Base-by-base conservation (phyloP, 148 eudicot species). In the Nepenthes mirabilis region DNA sequence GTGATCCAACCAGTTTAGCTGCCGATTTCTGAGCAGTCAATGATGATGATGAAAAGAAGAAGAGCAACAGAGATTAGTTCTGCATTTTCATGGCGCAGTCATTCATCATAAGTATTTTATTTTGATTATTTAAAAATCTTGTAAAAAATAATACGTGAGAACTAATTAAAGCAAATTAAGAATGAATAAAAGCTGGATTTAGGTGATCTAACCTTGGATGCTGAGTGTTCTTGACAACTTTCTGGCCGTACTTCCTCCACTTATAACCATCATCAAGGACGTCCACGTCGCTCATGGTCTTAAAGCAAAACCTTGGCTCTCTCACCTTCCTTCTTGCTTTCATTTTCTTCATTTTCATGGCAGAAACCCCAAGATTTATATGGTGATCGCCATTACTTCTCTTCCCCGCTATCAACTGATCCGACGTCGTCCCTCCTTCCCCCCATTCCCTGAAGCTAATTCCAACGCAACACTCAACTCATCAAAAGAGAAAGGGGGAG, bases 201-300 rank as follows among this genome's bases (percentile, higher is more conserved):
- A 23, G 23, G 23, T 23, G 23, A 23, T 23, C 23, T 23, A 23
- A 88, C 95, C 95, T 88, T 35, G 95, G 95, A 61, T 88, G 91
- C 65, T 78, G 82, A 37, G 95, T 88, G 82, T 88, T 81, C 72
- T 88, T 88, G 58, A 88, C 95, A 32, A 88, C 95, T 68, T 88
- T 88, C 70, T 88, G 95, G 56, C 95, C 95, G 57, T 88, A 88
- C 58, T 88, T 88, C 57, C 95, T 76, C 95, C 95, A 88, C 43
- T 84, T 88, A 61, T 88, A 88, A 45, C 95, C 95, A 80, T 88
- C 95, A 65, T 88, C 95, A 47, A 88, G 62, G 23, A 88, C 88
- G 75, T 88, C 95, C 43, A 88, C 80, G 40, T 88, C 95, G 59
- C 95, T 88, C 72, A 84, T 64, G 36, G 95, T 88, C 81, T 88